Evolutionary conservation across 2,329 filamentous ascomycete species (phyloP), one percentile per base, ranked within the genome.

Genomic region (Elsinoe ampelina): DNA sequence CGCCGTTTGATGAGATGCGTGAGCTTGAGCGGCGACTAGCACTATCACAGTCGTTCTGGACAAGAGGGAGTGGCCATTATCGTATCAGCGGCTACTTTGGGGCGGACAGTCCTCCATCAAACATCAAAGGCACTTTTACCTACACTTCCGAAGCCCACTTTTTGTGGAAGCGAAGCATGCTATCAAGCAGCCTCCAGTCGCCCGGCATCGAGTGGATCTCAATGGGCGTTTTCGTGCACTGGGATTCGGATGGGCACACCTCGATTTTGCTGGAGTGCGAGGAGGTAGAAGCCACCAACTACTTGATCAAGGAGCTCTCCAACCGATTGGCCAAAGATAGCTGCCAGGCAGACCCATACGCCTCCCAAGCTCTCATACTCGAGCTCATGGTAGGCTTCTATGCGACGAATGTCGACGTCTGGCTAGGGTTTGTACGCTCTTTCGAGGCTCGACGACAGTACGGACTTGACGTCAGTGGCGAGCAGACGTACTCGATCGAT

Each of bases 331-430:
- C n/a, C 6, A 12, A 6, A 45, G 13, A 11, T 11, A 35, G 19
- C 36, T 41, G 35, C 15, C 41, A 19, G n/a, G 15, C 26, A 32
- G 22, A 57, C 13, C 59, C 62, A 5, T 62, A 59, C 22, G 52
- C 48, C 5, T 12, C 61, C 11, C 61, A 62, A 30, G 54, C 30
- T 6, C 10, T 61, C 13, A 39, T 63, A 2, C 42, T 64, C 13
- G 55, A 61, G 35, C 57, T 57, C 8, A 51, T 64, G 10, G 47
- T 61, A 13, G 26, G 50, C 20, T 30, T 60, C 2, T 61, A 60
- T 39, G 58, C 63, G 36, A 43, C 32, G 12, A 52, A 61, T 8
- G 54, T 64, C 3, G 61, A 61, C 58, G 32, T 56, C 12, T 61
- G 60, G 41, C 58, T 61, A 30, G 58, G 61, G 39, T 48, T 41